Evolutionary conservation across 1,284 basidiomycete genomes (phyloP), one percentile per base, ranked within the genome.

Genomic region (Puccinia hordei): DNA sequence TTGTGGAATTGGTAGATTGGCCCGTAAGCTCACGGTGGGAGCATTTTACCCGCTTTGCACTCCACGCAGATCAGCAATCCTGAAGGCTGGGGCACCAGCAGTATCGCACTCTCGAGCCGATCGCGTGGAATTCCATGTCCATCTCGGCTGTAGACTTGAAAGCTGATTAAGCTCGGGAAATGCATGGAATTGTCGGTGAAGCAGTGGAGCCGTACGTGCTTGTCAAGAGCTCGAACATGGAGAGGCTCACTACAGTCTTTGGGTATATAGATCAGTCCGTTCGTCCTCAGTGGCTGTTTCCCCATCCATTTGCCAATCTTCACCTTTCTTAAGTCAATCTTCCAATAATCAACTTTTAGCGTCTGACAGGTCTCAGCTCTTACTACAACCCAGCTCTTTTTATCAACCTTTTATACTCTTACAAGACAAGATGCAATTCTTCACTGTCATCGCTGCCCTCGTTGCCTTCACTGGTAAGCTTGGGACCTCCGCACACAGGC

Each of bases 341-440:
- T 61, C 3, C 3, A 10, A 61, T 61, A 61, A 61, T 35, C 59
- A 61, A n/a, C 59, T 19, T 61, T 61, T 61, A 33, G 13, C 22
- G 12, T 5, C 19, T 61, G 13, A 17, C 59, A 61, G 59, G 59
- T 61, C 19, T 35, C 59, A 61, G 59, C 27, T 61, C 33, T 61
- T 61, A 15, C 33, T 5, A 61, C 27, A 5, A 19, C 55, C 59
- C 59, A 35, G 59, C 24, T 35, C 13, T 19, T 51, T 57, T 57
- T 57, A n/a, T 30, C 27, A 61, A 24, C 13, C 17, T 24, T 35
- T 35, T 61, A n/a, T n/a, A n/a, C n/a, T n/a, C 24, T 61, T 57
- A 8, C 59, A 30, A 61, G 59, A 61, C 59, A 61, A 35, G 10
- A 61, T 61, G 59, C 59, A 61, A 35, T 61, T 61, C 59, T 61